phyloP scores from a whole-genome alignment of 1,139 yeast genomes.

The Taiozyma onychis region DNA sequence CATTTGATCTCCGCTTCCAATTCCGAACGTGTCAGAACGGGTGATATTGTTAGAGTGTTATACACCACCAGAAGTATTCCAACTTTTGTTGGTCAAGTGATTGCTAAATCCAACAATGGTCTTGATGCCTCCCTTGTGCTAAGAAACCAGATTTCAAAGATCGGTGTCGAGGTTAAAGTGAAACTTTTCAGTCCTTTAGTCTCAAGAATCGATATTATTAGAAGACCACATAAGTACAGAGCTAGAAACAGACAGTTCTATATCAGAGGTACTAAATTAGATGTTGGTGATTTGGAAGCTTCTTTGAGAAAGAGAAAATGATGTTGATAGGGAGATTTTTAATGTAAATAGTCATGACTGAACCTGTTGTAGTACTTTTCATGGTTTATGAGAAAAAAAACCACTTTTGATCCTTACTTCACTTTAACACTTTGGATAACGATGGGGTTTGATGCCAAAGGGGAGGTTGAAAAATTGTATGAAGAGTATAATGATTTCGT shows the following conservation, averaged over 20 bases:
- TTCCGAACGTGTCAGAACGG: conserved; percentile 58
- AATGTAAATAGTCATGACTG: not conserved
- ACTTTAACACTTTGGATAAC: not conserved
- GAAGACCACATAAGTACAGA: conserved; percentile 67
- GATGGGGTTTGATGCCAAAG: not conserved
- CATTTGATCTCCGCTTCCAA: conserved; percentile 47
- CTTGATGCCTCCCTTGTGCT: conserved; percentile 67
- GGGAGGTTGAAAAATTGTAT: conserved; percentile 7
- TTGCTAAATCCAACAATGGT: conserved; percentile 68
- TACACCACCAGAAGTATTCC: conserved; percentile 54
- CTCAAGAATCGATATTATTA: conserved; percentile 65
- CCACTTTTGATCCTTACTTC: too few species aligned
- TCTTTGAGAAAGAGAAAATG: conserved; percentile 26
- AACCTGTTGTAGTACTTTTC: not conserved
- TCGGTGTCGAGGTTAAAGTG: conserved; percentile 77
- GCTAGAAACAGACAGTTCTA: conserved; percentile 80
- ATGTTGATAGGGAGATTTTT: not conserved
- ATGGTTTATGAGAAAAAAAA: too few species aligned
- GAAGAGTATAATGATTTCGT: conserved; percentile 14
- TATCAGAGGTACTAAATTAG: conserved; percentile 77
- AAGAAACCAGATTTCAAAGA: conserved; percentile 71
- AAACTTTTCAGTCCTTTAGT: conserved; percentile 76
- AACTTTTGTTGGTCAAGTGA: conserved; percentile 63
- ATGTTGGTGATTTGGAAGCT: conserved; percentile 71
- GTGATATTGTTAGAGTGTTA: conserved; percentile 75